Evolutionary conservation across 2,329 filamentous ascomycete genomes (phyloP).

Genomic region (Fusarium tuaranense): DNA sequence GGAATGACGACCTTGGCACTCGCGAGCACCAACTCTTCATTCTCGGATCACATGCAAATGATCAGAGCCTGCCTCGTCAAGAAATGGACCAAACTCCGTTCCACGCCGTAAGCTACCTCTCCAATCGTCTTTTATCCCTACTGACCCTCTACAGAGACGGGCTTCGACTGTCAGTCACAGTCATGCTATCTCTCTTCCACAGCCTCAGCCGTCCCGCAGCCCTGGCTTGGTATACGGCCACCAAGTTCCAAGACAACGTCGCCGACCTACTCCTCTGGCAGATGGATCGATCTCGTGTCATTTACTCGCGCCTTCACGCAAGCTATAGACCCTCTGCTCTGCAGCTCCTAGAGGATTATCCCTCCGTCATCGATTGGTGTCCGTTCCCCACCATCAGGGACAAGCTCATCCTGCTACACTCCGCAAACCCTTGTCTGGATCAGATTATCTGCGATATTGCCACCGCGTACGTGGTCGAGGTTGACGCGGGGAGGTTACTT

Average conservation of each 20-base stretch:
- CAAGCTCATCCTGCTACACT: neutral
- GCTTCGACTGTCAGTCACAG: neutral
- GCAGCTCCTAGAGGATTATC: neutral
- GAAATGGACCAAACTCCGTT: neutral
- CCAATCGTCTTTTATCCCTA: too few relatives aligned
- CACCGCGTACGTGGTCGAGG: neutral
- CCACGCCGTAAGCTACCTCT: too few relatives aligned
- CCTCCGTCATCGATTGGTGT: neutral
- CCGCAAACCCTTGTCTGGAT: neutral
- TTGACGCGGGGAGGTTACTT: neutral
- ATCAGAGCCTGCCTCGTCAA: neutral
- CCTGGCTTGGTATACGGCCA: neutral
- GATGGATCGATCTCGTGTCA: neutral
- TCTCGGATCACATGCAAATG: neutral
- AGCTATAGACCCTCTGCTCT: neutral
- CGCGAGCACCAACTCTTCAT: neutral
- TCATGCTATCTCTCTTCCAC: neutral
- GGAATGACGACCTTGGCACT: neutral
- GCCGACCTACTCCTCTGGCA: neutral
- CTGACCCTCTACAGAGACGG: too few relatives aligned
- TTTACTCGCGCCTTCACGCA: neutral
- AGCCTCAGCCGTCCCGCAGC: neutral
- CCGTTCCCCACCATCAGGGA: neutral
- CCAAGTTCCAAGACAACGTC: neutral
- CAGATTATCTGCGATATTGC: neutral